phyloP scores from a whole-genome alignment of 2,329 filamentous ascomycete genomes.

The Colletotrichum cereale region DNA sequence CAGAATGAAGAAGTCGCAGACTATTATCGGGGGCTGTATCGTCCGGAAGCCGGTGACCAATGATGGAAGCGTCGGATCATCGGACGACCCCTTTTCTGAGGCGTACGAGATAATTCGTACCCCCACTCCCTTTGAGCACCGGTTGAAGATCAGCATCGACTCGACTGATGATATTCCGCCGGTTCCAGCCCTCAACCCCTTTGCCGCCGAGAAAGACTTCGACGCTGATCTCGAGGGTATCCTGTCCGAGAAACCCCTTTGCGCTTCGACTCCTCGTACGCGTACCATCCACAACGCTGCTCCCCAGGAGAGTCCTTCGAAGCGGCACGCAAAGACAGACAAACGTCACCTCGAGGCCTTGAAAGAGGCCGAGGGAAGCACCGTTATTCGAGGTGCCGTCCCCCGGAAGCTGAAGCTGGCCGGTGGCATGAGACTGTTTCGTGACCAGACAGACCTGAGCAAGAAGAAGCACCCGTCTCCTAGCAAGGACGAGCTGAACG shows the following conservation, averaged over 20 bases:
- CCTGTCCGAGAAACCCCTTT: constrained; percentile 51
- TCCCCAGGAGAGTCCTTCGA: constrained; percentile 20
- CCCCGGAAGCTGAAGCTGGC: constrained; percentile 23
- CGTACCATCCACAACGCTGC: constrained; percentile 15
- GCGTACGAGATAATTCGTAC: constrained; percentile 37
- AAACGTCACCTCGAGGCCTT: constrained; percentile 3
- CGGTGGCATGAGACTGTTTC: constrained; percentile 14
- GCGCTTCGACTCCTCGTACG: constrained; percentile 54
- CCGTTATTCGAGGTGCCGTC: neutral
- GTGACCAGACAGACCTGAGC: constrained; percentile 7
- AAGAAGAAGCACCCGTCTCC: constrained; percentile 61
- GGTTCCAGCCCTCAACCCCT: constrained; percentile 42
- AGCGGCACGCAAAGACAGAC: constrained; percentile 1
- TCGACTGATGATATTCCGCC: constrained; percentile 18
- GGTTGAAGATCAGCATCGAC: constrained; percentile 33
- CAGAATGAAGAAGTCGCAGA: constrained; percentile 47
- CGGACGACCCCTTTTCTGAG: constrained; percentile 50
- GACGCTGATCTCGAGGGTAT: constrained; percentile 55
- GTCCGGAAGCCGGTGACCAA: constrained; percentile 47
- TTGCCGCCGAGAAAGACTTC: constrained; percentile 55
- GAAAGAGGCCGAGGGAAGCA: neutral
- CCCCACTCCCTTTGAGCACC: constrained; percentile 44
- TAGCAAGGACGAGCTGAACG: constrained; percentile 55
- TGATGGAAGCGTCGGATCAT: constrained; percentile 45
- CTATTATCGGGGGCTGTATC: constrained; percentile 48